Percentiles rank a stretch among this genome's conserved stretches.
Conservation (phyloP, 768 basidiomycete species). For the Rhizopogon sp. region DNA sequence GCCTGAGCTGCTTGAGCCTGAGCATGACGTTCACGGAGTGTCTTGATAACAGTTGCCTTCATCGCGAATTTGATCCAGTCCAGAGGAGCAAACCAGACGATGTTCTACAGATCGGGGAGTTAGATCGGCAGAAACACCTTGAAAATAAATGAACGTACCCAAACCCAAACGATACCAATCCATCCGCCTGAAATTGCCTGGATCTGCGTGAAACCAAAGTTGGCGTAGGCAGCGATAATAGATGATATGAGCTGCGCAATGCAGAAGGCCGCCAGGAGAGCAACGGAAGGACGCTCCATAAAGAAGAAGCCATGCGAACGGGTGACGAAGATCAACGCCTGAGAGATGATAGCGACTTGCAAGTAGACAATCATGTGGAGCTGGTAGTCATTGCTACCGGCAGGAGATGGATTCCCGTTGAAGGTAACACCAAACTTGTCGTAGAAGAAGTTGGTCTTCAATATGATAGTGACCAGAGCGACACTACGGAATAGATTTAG, state of each 20-base stretch:
- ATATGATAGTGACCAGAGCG: slow-evolving; percentile 75
- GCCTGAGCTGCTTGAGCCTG: slow-evolving; percentile 35
- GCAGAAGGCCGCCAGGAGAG: slow-evolving; percentile 87
- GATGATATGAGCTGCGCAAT: slow-evolving; percentile 92
- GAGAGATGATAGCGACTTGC: slow-evolving; percentile 98
- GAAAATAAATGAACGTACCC: slow-evolving; percentile 50
- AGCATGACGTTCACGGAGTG: slow-evolving; percentile 62
- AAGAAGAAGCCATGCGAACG: slow-evolving; percentile 95
- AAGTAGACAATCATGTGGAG: slow-evolving; percentile 91
- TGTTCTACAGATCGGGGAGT: slow-evolving; percentile 52
- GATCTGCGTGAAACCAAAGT: slow-evolving; percentile 94
- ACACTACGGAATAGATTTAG: slow-evolving; percentile 40
- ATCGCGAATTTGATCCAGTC: slow-evolving; percentile 96
- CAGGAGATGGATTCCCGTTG: slow-evolving; percentile 22
- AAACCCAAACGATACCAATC: slow-evolving; percentile 97
- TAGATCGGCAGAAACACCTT: slow-evolving; percentile 2
- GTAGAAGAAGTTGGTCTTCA: slow-evolving; percentile 88
- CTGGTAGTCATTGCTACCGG: slow-evolving; percentile 50
- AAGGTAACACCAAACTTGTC: slow-evolving; percentile 74
- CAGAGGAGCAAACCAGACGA: slow-evolving; percentile 93
- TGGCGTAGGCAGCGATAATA: slow-evolving; percentile 89
- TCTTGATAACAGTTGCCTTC: slow-evolving; percentile 90
- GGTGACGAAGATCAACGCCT: slow-evolving; percentile 95
- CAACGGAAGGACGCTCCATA: slow-evolving; percentile 90
- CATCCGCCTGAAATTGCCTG: slow-evolving; percentile 79